Evolutionary conservation across 176 grass and related monocot genomes (phyloP), one percentile per base, ranked within the genome.

Genomic region (Elaeis guineensis): DNA sequence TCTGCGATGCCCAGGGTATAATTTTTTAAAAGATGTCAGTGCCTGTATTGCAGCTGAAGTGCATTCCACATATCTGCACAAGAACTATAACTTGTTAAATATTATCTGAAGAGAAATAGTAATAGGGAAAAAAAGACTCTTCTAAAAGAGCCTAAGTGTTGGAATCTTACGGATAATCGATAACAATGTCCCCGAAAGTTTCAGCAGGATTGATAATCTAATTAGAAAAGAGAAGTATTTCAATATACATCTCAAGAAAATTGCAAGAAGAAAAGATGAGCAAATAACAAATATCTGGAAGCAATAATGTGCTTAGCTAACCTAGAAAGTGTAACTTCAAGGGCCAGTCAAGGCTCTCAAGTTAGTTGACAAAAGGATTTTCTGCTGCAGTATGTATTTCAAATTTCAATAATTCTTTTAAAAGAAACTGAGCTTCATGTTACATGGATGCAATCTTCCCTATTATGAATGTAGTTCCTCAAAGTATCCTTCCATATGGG

Each of bases 161-260:
- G 9, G 32, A 30, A 62, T 92, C 93, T 92, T 89, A 98, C 93
- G 93, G 84, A 54, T 98, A 98, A 85, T 98, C 93, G 61, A 98
- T 98, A 57, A 92, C 63, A 65, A 98, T 92, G 55, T 89, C 84
- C 24, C 87, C 93, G 59, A 98, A 98, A 56, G 87, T 98, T 75
- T 98, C 93, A 20, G 93, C 76, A 66, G 93, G 93, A 76, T 98
- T 98, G 69, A 98, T 83, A 53, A 98, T 70, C 93, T 98, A 79
- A 67, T 52, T 64, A 72, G 61, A 59, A 72, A 24, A 69, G 49
- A 20, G 78, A 64, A 62, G 2, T 24, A 55, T 77, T 55, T 75
- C 59, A 81, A 58, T 72, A 75, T 17, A 23, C 3, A 54, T 25
- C 5, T 52, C 62, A 58, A 71, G 25, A 73, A 65, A 44, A 24